Base-by-base conservation (phyloP, 169 alveolate genomes). In the Plasmodium ovale region DNA sequence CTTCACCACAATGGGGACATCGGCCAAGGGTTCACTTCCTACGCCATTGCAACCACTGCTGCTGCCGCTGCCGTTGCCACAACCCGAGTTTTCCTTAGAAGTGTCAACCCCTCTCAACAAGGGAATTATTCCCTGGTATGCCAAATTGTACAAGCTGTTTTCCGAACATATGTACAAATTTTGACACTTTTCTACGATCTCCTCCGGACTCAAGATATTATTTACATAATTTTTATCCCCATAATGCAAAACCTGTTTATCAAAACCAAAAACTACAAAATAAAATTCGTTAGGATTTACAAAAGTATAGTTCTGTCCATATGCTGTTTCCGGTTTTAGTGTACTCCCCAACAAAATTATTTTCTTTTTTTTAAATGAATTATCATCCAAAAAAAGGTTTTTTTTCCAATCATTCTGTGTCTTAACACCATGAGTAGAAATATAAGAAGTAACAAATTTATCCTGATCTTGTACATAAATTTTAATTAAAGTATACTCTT, bases 281-380 rank as follows among this genome's bases (percentile, higher is more conserved):
- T 93, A 98, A 82, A 96, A 96, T 23, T 99, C 99, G 49, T 96
- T 97, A 0, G 99, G 99, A 10, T 97, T 95, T 29, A 98, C 97
- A 87, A 95, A 99, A 87, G 99, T 97, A 95, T 98, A 98, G 23
- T 99, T 99, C 93, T 98, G 99, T 0, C 99, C 99, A 93, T 98
- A 99, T 98, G 98, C 98, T 64, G 99, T 99, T 94, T 99, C 99
- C 21, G 99, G 99, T 88, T 99, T 97, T 87, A 99, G 93, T 0
- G 99, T 99, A 1, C 99, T 99, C 5, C 99, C 99, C 16, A 98
- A 98, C 69, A 98, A 92, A 92, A 87, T 60, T 4, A 71, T 54
- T 39, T 67, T 70, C 59, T 64, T 56, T 29, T 60, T 62, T 44
- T 29, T 42, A 44, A 69, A 56, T 54, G 60, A 69, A 1, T 44